Percentiles rank a stretch among this genome's conserved stretches.
Conservation (phyloP, 805 yeast genomes). For the Ogataea ganodermae region DNA sequence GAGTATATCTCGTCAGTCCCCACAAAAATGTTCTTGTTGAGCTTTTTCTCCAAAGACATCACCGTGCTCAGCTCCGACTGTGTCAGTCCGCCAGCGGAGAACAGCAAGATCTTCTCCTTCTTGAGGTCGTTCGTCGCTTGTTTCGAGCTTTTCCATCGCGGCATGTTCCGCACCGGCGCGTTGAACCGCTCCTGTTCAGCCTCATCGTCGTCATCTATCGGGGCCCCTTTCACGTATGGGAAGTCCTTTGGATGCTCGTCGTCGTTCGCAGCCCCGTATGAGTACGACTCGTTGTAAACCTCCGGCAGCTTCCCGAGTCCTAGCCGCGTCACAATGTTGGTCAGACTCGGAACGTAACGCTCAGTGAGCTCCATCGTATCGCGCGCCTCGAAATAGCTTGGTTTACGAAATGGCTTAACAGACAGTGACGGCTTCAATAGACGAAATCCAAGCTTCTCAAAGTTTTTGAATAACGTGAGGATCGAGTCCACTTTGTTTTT, state of each 20-base stretch:
- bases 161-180: conserved; percentile 28
- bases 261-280: conserved; percentile 13
- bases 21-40: conserved; percentile 72
- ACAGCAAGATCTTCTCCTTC: conserved; percentile 74
- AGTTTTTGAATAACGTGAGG: conserved; percentile 56
- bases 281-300: conserved; percentile 21
- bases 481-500: conserved; percentile 36
- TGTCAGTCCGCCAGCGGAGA: conserved; percentile 88
- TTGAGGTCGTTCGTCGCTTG: conserved; percentile 21
- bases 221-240: conserved; percentile 46
- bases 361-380: conserved; percentile 28
- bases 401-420: conserved; percentile 48
- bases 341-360: conserved; percentile 30
- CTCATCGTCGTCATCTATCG: conserved; percentile 26
- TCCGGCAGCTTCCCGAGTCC: conserved; percentile 33
- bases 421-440: conserved; percentile 41
- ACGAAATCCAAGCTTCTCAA: conserved; percentile 43
- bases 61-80: conserved; percentile 77
- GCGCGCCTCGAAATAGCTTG: conserved; percentile 53
- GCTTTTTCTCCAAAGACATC: conserved; percentile 62
- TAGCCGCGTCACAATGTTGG: conserved; percentile 30
- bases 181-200: conserved; percentile 10
- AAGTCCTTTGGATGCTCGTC: conserved; percentile 52
- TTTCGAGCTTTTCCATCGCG: conserved; percentile 34
- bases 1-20: conserved; percentile 79